Percentiles rank a stretch among this genome's conserved stretches.
Conservation (phyloP, 2,329 filamentous ascomycete species). For the Stagonosporopsis tanaceti region DNA sequence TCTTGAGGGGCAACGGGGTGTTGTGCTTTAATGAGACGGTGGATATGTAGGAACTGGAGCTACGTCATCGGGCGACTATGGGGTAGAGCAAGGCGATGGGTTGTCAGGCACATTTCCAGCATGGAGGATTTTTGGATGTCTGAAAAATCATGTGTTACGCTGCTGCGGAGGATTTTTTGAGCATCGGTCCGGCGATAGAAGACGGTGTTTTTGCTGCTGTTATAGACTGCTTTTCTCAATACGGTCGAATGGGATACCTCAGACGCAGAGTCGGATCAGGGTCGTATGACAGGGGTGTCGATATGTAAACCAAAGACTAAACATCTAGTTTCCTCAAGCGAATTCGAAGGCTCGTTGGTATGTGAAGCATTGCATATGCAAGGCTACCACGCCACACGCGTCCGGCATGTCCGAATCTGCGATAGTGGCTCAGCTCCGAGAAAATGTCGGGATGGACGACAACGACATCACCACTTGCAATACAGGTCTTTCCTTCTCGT, state of each 20-base stretch:
- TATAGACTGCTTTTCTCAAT: neutral
- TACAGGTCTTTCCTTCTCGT: neutral
- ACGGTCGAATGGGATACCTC: neutral
- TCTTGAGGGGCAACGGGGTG: slow-evolving; percentile 85
- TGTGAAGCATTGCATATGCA: neutral
- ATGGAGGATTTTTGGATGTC: too few relatives aligned
- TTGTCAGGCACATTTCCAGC: too few relatives aligned
- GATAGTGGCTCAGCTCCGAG: slow-evolving; percentile 13
- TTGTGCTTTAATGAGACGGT: slow-evolving; percentile 93
- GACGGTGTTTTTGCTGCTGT: neutral
- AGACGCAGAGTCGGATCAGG: neutral
- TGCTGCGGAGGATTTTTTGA: neutral
- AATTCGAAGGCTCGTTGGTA: too few relatives aligned
- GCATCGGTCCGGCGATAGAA: neutral
- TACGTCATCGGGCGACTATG: too few relatives aligned
- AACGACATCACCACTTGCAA: neutral
- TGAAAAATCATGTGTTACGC: neutral
- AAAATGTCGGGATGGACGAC: slow-evolving; percentile 17
- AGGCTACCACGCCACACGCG: slow-evolving; percentile 3
- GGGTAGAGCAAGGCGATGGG: too few relatives aligned
- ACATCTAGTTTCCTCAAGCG: too few relatives aligned
- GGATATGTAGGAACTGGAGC: slow-evolving; percentile 48
- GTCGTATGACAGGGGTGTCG: neutral
- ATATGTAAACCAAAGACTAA: too few relatives aligned
- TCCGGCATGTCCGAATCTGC: slow-evolving; percentile 1